Evolutionary conservation across 169 alveolate genomes (phyloP), one percentile per base, ranked within the genome.

Genomic region (Cystoisospora suis): DNA sequence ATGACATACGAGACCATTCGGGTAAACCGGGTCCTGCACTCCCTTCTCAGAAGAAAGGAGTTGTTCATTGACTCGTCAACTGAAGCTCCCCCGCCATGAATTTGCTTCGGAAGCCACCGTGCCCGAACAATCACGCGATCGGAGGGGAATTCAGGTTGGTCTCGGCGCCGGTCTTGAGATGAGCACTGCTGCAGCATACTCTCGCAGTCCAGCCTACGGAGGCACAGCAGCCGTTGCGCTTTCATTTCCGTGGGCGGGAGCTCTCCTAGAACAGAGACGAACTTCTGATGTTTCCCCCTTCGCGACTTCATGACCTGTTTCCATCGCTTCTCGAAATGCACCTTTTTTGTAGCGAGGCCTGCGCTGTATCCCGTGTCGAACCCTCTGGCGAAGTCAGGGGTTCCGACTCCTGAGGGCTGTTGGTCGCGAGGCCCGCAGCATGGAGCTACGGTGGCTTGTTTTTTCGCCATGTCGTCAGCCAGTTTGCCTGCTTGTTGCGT

Each of bases 321-420:
- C 79, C 79, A 65, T 65, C 79, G 79, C 3, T 65, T 65, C 42
- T 65, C 79, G 46, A 65, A 65, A 38, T 44, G 79, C 5, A 44
- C 79, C 36, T 65, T 65, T 29, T 12, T 9, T 9, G 61, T 49
- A 49, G 61, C 61, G 20, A n/a, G n/a, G n/a, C n/a, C n/a, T n/a
- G n/a, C n/a, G n/a, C n/a, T n/a, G n/a, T n/a, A n/a, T n/a, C n/a
- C n/a, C n/a, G n/a, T n/a, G n/a, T n/a, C n/a, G n/a, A n/a, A n/a
- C n/a, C n/a, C n/a, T n/a, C n/a, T n/a, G n/a, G n/a, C n/a, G n/a
- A n/a, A n/a, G n/a, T n/a, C n/a, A n/a, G n/a, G n/a, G n/a, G n/a
- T n/a, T n/a, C n/a, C n/a, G n/a, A n/a, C n/a, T n/a, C n/a, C n/a
- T n/a, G n/a, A n/a, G n/a, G n/a, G n/a, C n/a, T n/a, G n/a, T n/a